A percentile compares a stretch with the other conserved stretches of the same genome.
Conservation (phyloP, 805 yeast species). For the Wickerhamiella bombiphila region DNA sequence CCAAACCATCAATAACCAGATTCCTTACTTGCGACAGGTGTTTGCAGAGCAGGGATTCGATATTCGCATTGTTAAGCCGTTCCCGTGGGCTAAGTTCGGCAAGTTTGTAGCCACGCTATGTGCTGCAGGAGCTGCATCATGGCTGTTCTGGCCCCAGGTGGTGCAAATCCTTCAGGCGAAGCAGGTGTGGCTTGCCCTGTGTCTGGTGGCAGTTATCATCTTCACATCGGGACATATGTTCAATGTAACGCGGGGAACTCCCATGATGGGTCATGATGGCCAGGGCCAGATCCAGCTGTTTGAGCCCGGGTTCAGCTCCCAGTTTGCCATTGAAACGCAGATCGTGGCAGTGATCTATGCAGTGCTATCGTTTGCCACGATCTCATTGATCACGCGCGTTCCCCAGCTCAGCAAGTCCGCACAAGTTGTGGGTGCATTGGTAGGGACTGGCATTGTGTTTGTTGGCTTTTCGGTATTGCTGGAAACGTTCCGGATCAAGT, state of each 20-base stretch:
- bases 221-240: constrained; percentile 89
- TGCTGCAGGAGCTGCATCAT: constrained; percentile 9
- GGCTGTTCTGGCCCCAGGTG: constrained; percentile 23
- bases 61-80: constrained; percentile 22
- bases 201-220: constrained; percentile 49
- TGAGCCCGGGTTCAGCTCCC: constrained; percentile 55
- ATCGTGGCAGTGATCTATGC: constrained; percentile 50
- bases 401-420: constrained; percentile 35
- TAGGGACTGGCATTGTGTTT: constrained; percentile 33
- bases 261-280: constrained; percentile 31
- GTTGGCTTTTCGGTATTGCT: constrained; percentile 50
- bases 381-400: constrained; percentile 43
- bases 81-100: constrained; percentile 18
- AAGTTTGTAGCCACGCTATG: constrained; percentile 8
- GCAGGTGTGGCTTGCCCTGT: constrained; percentile 56
- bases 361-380: constrained; percentile 41
- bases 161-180: constrained; percentile 32
- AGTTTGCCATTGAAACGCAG: constrained; percentile 83
- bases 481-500: constrained; percentile 53
- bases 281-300: constrained; percentile 37
- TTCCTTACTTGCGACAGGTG: constrained; percentile 17
- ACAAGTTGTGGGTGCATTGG: constrained; percentile 35
- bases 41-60: constrained; percentile 15
- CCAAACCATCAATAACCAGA: constrained; percentile 15
- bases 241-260: constrained; percentile 66